Evolutionary conservation across 148 eudicot genomes (phyloP), one percentile per base, ranked within the genome.

Genomic region (Rhododendron vialii): DNA sequence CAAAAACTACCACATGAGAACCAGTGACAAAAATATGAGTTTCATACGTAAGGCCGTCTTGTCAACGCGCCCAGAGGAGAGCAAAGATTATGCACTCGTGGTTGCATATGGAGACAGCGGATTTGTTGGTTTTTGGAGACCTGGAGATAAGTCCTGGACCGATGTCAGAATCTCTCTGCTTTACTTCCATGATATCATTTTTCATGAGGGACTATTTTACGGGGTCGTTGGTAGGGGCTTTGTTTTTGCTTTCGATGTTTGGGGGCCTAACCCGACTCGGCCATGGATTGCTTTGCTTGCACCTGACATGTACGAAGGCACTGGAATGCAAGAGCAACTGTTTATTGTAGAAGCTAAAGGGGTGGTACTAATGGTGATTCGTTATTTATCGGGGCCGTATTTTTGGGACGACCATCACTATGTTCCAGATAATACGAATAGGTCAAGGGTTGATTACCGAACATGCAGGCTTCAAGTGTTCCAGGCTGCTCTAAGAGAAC

Each of bases 31-130:
- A 35, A 15, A 18, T 41, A 9, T 10, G 26, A 15, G 30, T 7
- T 57, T 78, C 83, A 47, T 85, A 26, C 17, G 20, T 4, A 85
- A 85, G 83, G 83, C 76, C 1, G 83, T 80, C 4, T 85, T 85
- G 63, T 85, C 87, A 3, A 0, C 83, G 20, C 45, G 48, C 2
- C 83, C 87, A 3, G 30, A 78, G 3, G 55, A 78, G 12, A 3
- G n/a, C 14, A 0, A 1, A 78, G 81, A 78, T n/a, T 78, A 43
- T 78, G 81, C 8, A 18, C 26, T 78, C 28, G 38, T 45, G 33
- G 55, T 78, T 78, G 9, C 45, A 41, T 26, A 78, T 3, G 30
- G 26, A 78, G 6, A 9, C 18, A 17, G 45, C 15, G 7, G 24
- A 2, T 1, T 0, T 4, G 18, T 80, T 33, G 43, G 18, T 22